phyloP scores from a whole-genome alignment of 345 rosid species.

The Citrus australasica region DNA sequence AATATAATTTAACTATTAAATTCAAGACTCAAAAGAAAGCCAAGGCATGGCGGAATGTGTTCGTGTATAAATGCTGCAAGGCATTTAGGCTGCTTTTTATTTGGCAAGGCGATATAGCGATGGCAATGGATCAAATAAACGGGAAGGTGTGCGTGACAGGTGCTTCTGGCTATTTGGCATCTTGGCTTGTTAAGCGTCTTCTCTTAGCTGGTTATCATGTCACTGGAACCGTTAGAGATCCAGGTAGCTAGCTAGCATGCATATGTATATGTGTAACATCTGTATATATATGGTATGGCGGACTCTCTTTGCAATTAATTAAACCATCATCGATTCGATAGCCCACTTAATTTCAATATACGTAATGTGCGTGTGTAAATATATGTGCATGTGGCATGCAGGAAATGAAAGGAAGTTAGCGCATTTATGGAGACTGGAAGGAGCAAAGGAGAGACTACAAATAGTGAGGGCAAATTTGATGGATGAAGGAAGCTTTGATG shows the following conservation, averaged over 20 bases:
- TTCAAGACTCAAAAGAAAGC: too few relatives aligned
- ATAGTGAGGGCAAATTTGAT: conserved; percentile 72
- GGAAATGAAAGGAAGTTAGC: conserved; percentile 67
- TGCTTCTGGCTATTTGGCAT: conserved; percentile 84
- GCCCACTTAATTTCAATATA: too few relatives aligned
- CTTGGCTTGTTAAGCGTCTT: conserved; percentile 88
- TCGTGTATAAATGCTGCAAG: too few relatives aligned
- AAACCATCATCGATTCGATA: too few relatives aligned
- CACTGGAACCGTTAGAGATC: conserved; percentile 85
- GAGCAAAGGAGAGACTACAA: conserved; percentile 78
- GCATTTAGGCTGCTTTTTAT: too few relatives aligned
- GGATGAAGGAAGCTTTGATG: conserved; percentile 82
- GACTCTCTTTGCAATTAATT: too few relatives aligned
- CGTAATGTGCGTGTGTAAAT: not conserved
- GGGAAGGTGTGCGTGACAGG: conserved; percentile 88
- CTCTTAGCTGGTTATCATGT: conserved; percentile 74
- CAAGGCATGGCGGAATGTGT: too few relatives aligned
- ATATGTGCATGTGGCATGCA: conserved; percentile 11
- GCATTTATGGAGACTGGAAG: conserved; percentile 75
- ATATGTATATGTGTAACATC: not conserved
- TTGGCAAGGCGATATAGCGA: too few relatives aligned
- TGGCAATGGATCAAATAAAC: conserved; percentile 31
- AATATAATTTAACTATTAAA: too few relatives aligned
- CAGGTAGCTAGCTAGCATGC: conserved; percentile 31
- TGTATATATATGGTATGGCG: too few relatives aligned